phyloP scores from a whole-genome alignment of 139 green algal species.

The Mychonastes homosphaera region DNA sequence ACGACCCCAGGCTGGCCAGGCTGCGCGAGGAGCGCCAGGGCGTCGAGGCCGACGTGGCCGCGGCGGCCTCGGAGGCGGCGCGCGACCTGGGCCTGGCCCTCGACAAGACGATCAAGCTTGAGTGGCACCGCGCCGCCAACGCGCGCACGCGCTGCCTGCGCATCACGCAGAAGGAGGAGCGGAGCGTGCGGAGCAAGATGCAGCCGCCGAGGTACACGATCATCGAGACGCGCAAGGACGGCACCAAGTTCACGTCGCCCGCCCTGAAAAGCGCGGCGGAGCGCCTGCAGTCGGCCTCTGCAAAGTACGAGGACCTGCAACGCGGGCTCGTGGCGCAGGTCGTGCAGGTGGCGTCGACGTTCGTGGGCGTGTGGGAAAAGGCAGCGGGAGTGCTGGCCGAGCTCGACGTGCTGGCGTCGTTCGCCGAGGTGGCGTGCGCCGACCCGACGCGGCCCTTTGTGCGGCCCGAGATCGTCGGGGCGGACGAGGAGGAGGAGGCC shows the following conservation, averaged over 20 bases:
- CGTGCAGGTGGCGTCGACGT: slow-evolving; percentile 79
- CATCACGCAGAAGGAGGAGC: slow-evolving; percentile 93
- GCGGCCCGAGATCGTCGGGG: slow-evolving; percentile 40
- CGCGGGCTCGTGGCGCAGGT: slow-evolving; percentile 74
- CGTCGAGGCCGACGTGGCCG: slow-evolving; percentile 46
- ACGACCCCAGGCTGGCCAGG: slow-evolving; percentile 51
- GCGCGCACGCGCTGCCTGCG: slow-evolving; percentile 67
- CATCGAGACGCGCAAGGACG: slow-evolving; percentile 88
- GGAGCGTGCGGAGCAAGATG: slow-evolving; percentile 69
- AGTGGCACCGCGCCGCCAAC: slow-evolving; percentile 68
- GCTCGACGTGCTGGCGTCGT: slow-evolving; percentile 81
- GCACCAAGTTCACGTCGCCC: slow-evolving; percentile 87
- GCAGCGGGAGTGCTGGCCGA: slow-evolving; percentile 66
- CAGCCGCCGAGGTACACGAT: slow-evolving; percentile 61
- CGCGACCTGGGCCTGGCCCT: slow-evolving; percentile 72
- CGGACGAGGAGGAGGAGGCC: slow-evolving; percentile 27
- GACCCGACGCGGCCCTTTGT: slow-evolving; percentile 65
- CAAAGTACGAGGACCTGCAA: slow-evolving; percentile 67
- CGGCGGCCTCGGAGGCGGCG: slow-evolving; percentile 12
- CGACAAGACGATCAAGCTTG: slow-evolving; percentile 84
- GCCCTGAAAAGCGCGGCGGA: slow-evolving; percentile 55
- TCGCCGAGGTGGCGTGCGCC: slow-evolving; percentile 74
- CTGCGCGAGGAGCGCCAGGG: slow-evolving; percentile 41
- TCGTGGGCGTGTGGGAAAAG: slow-evolving; percentile 78
- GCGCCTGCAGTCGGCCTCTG: slow-evolving; percentile 39